Percentiles rank a stretch among this genome's conserved stretches.
Evolutionary conservation across 208 protist species (phyloP).

Genomic region (Lotmaria passim): DNA sequence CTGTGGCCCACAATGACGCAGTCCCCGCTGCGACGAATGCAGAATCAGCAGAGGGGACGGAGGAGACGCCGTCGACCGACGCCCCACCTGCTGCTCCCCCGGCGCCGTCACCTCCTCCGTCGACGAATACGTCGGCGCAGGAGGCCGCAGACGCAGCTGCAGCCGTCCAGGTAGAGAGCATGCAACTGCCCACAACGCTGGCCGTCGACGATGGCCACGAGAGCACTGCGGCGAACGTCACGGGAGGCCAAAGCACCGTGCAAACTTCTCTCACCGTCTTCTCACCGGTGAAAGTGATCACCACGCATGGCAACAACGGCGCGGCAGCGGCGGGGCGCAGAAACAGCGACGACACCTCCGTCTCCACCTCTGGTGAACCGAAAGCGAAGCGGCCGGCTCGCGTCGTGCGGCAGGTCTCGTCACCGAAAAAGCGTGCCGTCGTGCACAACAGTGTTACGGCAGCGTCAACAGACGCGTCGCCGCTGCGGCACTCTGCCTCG

Average conservation of each 20-base stretch:
- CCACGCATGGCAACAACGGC: background rate
- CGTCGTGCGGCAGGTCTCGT: slow-evolving; percentile 2
- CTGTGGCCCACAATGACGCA: no score
- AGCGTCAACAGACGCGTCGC: background rate
- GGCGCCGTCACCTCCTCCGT: no score
- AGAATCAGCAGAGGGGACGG: no score
- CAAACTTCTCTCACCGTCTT: slow-evolving; percentile 1
- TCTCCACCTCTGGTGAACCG: background rate
- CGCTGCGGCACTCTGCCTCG: background rate
- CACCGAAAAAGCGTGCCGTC: slow-evolving; percentile 1
- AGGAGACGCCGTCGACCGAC: no score
- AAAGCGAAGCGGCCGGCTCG: slow-evolving; percentile 7
- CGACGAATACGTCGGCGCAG: no score
- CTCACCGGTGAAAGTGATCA: background rate
- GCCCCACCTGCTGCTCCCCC: no score
- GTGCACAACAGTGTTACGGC: background rate
- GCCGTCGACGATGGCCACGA: background rate
- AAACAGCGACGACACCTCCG: slow-evolving; percentile 9
- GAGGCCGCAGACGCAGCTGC: no score
- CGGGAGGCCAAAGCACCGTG: background rate
- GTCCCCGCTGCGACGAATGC: no score
- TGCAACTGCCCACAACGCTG: background rate
- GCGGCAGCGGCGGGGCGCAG: background rate
- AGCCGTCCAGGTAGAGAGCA: no score
- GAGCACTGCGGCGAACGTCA: background rate